phyloP scores from a whole-genome alignment of 345 rosid genomes.

The Pseudoturritis turrita region DNA sequence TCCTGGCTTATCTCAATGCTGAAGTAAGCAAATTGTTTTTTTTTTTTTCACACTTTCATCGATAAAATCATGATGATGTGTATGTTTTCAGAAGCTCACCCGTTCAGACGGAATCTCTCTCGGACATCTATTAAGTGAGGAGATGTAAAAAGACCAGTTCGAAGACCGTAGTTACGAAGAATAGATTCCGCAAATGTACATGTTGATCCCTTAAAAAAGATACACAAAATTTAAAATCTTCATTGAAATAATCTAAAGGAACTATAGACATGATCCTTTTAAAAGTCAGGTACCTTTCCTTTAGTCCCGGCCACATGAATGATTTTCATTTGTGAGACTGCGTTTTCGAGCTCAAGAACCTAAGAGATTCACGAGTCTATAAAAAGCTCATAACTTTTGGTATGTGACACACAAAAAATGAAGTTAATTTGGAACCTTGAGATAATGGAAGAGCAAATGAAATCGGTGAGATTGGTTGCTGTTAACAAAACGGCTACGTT shows the following conservation, averaged over 20 bases:
- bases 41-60: background rate
- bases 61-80: background rate
- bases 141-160: slow-evolving; percentile 88
- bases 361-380: slow-evolving; percentile 22
- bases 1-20: slow-evolving; percentile 78
- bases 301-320: slow-evolving; percentile 98
- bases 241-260: background rate
- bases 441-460: slow-evolving; percentile 66
- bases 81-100: slow-evolving; percentile 47
- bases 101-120: slow-evolving; percentile 83
- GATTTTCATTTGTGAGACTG: slow-evolving; percentile 65
- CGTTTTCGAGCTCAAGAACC: slow-evolving; percentile 78
- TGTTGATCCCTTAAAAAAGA: slow-evolving; percentile 66
- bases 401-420: background rate
- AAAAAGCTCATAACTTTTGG: background rate
- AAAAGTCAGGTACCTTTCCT: slow-evolving; percentile 63
- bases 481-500: slow-evolving; percentile 66
- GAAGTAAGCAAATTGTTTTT: slow-evolving; percentile 19
- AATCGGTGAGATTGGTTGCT: slow-evolving; percentile 59
- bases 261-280: background rate
- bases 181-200: slow-evolving; percentile 88
- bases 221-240: background rate
- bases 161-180: slow-evolving; percentile 74
- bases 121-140: slow-evolving; percentile 93
- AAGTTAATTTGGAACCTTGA: slow-evolving; percentile 42